Conservation (phyloP, 345 rosid genomes). For the Boechera divaricarpa region DNA sequence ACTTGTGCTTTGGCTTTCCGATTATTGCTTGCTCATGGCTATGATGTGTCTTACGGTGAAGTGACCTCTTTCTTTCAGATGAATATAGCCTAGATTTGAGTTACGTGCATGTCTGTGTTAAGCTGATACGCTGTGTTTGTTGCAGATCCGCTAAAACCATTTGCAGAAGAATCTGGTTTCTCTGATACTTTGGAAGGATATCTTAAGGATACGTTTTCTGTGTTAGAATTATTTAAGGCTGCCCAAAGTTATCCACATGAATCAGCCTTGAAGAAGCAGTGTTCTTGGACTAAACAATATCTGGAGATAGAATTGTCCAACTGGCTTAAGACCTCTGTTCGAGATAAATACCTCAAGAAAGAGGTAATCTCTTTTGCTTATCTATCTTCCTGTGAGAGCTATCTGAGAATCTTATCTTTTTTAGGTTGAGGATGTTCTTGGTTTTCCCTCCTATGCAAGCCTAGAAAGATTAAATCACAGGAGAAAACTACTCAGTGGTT, state of each 20-base stretch:
- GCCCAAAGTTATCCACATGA: slow-evolving; percentile 66
- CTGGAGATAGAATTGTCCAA: slow-evolving; percentile 55
- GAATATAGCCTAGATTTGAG: not conserved
- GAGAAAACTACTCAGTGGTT: slow-evolving; percentile 64
- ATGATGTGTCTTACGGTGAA: slow-evolving; percentile 76
- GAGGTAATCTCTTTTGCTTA: slow-evolving; percentile 51
- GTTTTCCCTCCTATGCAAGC: slow-evolving; percentile 57
- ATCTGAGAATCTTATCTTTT: slow-evolving; percentile 28
- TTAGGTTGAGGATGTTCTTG: slow-evolving; percentile 74
- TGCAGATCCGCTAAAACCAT: slow-evolving; percentile 63
- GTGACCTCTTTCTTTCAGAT: slow-evolving; percentile 25
- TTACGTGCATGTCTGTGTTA: slow-evolving; percentile 4
- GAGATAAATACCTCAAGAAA: slow-evolving; percentile 38
- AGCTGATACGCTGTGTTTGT: slow-evolving; percentile 20
- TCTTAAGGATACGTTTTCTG: slow-evolving; percentile 55
- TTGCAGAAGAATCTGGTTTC: slow-evolving; percentile 60
- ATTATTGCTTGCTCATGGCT: slow-evolving; percentile 66
- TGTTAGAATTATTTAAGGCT: slow-evolving; percentile 71
- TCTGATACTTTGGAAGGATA: slow-evolving; percentile 63
- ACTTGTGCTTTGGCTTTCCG: slow-evolving; percentile 83
- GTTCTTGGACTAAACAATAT: slow-evolving; percentile 60
- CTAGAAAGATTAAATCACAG: slow-evolving; percentile 63
- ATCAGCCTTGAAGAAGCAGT: slow-evolving; percentile 53
- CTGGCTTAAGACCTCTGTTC: slow-evolving; percentile 45
- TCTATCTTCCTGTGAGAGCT: slow-evolving; percentile 15